Base-by-base conservation (phyloP, 176 grass and related monocot species). In the Paspalum notatum region DNA sequence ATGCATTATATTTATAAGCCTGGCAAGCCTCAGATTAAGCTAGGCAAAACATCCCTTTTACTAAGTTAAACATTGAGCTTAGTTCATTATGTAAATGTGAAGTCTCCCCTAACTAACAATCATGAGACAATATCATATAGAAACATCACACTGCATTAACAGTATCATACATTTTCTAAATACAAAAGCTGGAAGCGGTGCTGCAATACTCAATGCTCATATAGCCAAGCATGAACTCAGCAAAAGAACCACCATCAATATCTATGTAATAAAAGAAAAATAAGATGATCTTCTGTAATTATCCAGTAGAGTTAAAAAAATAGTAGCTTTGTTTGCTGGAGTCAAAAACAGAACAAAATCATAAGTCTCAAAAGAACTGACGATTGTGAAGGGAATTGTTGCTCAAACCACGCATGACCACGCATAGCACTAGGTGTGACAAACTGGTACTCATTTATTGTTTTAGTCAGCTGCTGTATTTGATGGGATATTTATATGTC, bases 91-190 rank as follows among this genome's bases (percentile, higher is more conserved):
- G 27, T 20, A 49, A 39, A 51, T 62, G 37, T 52, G n/a, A 41
- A 62, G 21, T 27, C 27, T 42, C 49, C 39, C 75, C 57, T 72
- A 52, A 44, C 17, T 80, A 16, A 57, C 22, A 24, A 85, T 68
- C 50, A 62, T 44, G 56, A 41, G 62, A 56, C 3, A n/a, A 39
- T 39, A 48, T 78, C 71, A 71, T 11, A 27, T 6, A 71, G 16
- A 38, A 79, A 32, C 22, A 72, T 11, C 12, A 4, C 72, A 79
- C 46, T 45, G 41, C 45, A 21, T 53, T 55, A 79, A 1, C 21
- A 49, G 2, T 26, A 60, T 26, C n/a, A 46, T 11, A 26, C 20
- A 77, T 37, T 24, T 58, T 57, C 15, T 25, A 16, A 84, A 24
- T 68, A 48, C 13, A 45, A 9, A 26, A 17, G 63, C 38, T 6